Evolutionary conservation across 2,329 filamentous ascomycete species (phyloP), one percentile per base, ranked within the genome.

Genomic region (Shiraia bambusicola): DNA sequence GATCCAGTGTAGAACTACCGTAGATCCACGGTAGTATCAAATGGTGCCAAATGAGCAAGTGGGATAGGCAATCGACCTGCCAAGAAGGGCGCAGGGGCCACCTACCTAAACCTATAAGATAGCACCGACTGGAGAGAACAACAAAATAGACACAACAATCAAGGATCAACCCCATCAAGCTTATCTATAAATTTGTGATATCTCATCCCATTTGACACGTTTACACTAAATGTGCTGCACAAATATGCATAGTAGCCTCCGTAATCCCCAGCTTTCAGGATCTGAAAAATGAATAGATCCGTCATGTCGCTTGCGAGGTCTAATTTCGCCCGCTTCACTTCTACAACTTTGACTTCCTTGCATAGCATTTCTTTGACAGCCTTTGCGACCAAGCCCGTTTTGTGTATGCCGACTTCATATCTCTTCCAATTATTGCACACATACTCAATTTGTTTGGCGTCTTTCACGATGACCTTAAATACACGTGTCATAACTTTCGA

Each of bases 241-340:
- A 47, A n/a, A 25, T 38, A 47, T 28, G 26, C 17, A 19, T 36
- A 34, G 19, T 47, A 47, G 2, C 29, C 44, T 22, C 16, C 14
- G 14, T 34, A 31, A 28, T 35, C 39, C 35, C 44, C 44, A 17
- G 17, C 44, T n/a, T 39, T 16, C 30, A 42, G 24, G n/a, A 47
- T 9, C 32, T 47, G 44, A 22, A 42, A 33, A 16, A 27, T 37
- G 19, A 35, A 47, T 28, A 47, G 15, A 25, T 47, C 44, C 16
- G 39, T 47, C 44, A 42, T 42, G 14, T 33, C 32, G 16, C 11
- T 28, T 14, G 39, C 15, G 27, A 47, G 19, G 9, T 34, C 28
- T 24, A 10, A 14, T 28, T 40, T 47, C 28, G 44, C 44, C 19
- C 32, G 13, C 17, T 16, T 24, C 13, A 40, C 26, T 12, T 47